Conservation (phyloP, 768 basidiomycete genomes). For the Leucocoprinus leucothites region DNA sequence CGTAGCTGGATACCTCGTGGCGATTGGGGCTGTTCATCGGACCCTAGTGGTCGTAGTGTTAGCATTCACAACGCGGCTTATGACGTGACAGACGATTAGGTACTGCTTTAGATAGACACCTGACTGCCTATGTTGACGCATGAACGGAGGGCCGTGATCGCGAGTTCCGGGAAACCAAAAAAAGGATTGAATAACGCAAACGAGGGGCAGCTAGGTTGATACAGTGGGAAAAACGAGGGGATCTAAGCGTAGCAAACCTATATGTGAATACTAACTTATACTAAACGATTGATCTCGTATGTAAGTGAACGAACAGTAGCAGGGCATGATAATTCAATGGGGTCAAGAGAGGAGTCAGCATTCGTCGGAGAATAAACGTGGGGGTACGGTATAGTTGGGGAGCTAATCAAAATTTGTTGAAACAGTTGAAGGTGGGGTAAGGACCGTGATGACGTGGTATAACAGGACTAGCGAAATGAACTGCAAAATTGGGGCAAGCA, state of each 20-base stretch:
- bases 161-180: not conserved
- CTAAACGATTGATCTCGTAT: constrained; percentile 5
- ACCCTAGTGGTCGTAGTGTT: constrained; percentile 94
- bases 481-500: not conserved
- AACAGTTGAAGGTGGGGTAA: constrained; percentile 1
- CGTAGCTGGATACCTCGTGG: constrained; percentile 88
- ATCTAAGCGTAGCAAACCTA: constrained; percentile 8
- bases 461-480: not conserved
- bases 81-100: constrained; percentile 18
- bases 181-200: constrained; percentile 9
- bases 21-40: constrained; percentile 94
- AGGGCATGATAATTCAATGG: not conserved
- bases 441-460: constrained; percentile 6
- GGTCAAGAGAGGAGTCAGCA: not conserved
- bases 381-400: not conserved
- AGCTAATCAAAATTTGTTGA: constrained; percentile 3
- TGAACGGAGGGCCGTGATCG: too few species aligned
- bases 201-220: constrained; percentile 7
- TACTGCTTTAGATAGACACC: not conserved
- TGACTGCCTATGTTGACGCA: too few species aligned
- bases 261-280: constrained; percentile 7
- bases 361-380: not conserved
- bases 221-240: constrained; percentile 7
- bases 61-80: constrained; percentile 96
- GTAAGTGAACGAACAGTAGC: not conserved